Conservation (phyloP, 2,329 filamentous ascomycete genomes). For the Penicillium sp. region DNA sequence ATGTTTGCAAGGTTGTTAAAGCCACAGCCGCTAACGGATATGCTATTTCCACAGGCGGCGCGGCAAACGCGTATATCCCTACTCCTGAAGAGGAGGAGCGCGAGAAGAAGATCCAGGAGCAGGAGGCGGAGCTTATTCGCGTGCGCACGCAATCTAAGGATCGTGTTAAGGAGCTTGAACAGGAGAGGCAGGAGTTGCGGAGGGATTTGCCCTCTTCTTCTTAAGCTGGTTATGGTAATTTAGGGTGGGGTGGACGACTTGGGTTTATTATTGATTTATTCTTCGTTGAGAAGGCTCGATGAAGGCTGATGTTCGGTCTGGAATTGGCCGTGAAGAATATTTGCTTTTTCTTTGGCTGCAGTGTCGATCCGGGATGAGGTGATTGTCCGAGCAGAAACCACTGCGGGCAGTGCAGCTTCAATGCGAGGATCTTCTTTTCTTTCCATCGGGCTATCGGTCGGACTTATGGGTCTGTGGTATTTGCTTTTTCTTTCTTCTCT, state of each 20-base stretch:
- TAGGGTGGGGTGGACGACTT: background rate
- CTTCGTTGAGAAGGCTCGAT: background rate
- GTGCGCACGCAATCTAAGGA: constrained; percentile 32
- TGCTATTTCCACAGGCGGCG: constrained; percentile 29
- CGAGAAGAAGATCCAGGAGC: constrained; percentile 32
- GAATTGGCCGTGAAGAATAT: background rate
- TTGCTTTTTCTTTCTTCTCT: background rate
- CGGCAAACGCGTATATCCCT: constrained; percentile 39
- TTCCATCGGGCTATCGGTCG: constrained; percentile 9
- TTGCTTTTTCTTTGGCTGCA: constrained; percentile 1
- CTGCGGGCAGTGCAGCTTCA: constrained; percentile 15
- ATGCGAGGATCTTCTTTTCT: constrained; percentile 4
- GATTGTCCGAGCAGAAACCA: background rate
- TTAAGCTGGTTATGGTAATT: background rate
- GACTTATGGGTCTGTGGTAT: background rate
- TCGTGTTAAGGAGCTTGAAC: constrained; percentile 29
- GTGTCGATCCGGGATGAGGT: background rate
- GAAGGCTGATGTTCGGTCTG: too few relatives aligned
- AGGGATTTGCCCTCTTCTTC: constrained; percentile 9
- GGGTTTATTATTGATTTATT: background rate
- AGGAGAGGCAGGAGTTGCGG: constrained; percentile 22
- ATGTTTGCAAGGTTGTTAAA: too few relatives aligned
- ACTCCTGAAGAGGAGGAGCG: constrained; percentile 24
- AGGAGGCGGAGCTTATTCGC: constrained; percentile 37
- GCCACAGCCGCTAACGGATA: background rate